Evolutionary conservation across 495 filamentous ascomycete genomes (phyloP).

Genomic region (Aspergillus nidulans): DNA sequence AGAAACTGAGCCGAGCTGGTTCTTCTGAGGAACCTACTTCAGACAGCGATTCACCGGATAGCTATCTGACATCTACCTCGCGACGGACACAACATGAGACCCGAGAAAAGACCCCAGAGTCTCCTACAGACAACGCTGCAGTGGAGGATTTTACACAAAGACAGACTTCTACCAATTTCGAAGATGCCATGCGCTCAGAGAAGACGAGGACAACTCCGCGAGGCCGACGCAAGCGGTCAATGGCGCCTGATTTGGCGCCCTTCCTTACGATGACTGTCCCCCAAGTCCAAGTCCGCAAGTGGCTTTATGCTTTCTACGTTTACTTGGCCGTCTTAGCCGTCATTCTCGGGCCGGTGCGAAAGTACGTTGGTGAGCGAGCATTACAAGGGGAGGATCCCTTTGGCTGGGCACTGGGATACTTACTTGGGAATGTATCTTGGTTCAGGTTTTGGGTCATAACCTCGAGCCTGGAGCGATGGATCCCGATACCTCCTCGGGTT

Average conservation of each 20-base stretch:
- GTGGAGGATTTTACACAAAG: slow-evolving; percentile 36
- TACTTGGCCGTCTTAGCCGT: slow-evolving; percentile 61
- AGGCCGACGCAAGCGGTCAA: slow-evolving; percentile 62
- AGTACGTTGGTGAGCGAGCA: slow-evolving; percentile 60
- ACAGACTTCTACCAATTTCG: slow-evolving; percentile 49
- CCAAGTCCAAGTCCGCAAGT: slow-evolving; percentile 72
- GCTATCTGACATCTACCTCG: slow-evolving; percentile 16
- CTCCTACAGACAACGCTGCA: slow-evolving; percentile 22
- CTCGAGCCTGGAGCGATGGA: slow-evolving; percentile 68
- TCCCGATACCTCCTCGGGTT: slow-evolving; percentile 59
- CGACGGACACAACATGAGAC: slow-evolving; percentile 27
- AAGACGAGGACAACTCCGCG: slow-evolving; percentile 53
- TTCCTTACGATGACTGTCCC: slow-evolving; percentile 75
- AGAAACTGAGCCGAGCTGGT: slow-evolving; percentile 35
- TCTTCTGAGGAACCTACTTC: slow-evolving; percentile 32
- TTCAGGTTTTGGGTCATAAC: slow-evolving; percentile 64
- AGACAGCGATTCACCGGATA: slow-evolving; percentile 40
- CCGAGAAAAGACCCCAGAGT: slow-evolving; percentile 14
- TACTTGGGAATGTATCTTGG: slow-evolving; percentile 71
- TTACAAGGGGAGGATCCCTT: slow-evolving; percentile 74
- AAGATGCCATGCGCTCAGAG: slow-evolving; percentile 30
- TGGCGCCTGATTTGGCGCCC: slow-evolving; percentile 61
- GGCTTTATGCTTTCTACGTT: slow-evolving; percentile 75
- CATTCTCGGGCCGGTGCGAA: slow-evolving; percentile 66
- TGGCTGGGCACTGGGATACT: slow-evolving; percentile 86